A percentile compares a stretch with the other conserved stretches of the same genome.
These are phyloP conservation scores for Albugo candida DNA, from an alignment of 352 stramenopile genomes.

Conservation along the genomic window DNA sequence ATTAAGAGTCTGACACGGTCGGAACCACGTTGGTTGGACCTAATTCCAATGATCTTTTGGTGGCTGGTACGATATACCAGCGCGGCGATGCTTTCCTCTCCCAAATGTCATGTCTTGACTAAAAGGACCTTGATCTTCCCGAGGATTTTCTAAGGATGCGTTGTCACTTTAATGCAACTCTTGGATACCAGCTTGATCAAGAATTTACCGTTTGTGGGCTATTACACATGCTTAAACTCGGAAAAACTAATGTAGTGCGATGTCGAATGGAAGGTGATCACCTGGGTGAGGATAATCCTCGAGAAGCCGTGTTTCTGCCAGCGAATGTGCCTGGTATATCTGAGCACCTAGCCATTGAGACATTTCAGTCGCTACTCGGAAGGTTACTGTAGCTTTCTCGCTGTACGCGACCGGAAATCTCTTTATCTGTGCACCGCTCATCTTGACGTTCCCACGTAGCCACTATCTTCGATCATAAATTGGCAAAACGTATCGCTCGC, in stretches of 20 bases:
- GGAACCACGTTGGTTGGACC: background rate
- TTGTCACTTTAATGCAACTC: background rate
- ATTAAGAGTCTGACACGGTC: background rate
- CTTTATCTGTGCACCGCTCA: background rate
- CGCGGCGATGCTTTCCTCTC: slow-evolving; percentile 6
- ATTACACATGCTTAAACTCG: slow-evolving; percentile 4
- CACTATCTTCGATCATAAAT: background rate
- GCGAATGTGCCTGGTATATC: background rate
- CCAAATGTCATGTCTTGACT: slow-evolving; percentile 3
- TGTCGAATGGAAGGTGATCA: slow-evolving; percentile 3
- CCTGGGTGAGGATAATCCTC: background rate
- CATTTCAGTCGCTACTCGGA: background rate
- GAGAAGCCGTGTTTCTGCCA: slow-evolving; percentile 2
- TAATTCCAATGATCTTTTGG: background rate
- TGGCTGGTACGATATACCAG: background rate
- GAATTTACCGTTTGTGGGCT: slow-evolving; percentile 9
- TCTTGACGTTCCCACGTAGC: background rate
- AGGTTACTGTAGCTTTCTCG: background rate
- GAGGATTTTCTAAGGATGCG: slow-evolving; percentile 15
- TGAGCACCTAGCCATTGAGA: background rate
- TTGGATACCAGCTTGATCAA: slow-evolving; percentile 10
- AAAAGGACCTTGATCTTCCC: slow-evolving; percentile 13
- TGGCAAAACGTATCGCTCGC: background rate
- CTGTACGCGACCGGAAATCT: background rate
- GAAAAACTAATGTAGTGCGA: slow-evolving; percentile 6